phyloP scores from a whole-genome alignment of 352 stramenopile species.

The Poterioochromonas sp. region DNA sequence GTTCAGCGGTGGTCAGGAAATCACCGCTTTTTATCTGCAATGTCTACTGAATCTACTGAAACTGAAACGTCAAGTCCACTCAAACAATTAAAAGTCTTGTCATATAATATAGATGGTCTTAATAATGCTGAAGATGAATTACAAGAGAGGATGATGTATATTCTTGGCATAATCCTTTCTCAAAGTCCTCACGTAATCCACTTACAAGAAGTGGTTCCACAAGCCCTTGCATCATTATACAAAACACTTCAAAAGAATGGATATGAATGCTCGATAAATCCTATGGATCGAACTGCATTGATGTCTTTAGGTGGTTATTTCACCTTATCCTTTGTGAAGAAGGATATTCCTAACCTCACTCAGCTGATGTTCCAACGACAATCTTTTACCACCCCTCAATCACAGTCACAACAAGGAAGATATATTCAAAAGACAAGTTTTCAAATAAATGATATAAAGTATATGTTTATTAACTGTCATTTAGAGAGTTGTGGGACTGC shows the following conservation, averaged over 20 bases:
- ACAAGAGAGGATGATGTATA: background rate
- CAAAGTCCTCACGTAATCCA: background rate
- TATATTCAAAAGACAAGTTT: background rate
- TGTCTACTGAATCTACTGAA: too few species aligned
- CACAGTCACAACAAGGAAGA: background rate
- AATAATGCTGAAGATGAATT: background rate
- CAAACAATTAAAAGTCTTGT: background rate
- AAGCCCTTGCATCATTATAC: background rate
- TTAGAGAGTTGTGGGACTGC: slow-evolving; percentile 14
- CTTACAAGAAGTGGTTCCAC: slow-evolving; percentile 5
- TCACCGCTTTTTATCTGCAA: too few species aligned
- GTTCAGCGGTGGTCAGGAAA: too few species aligned
- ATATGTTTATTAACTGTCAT: slow-evolving; percentile 8
- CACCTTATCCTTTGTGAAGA: background rate
- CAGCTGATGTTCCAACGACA: background rate
- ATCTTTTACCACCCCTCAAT: background rate
- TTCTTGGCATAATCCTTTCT: background rate
- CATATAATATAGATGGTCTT: slow-evolving; percentile 23
- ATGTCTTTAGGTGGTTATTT: background rate
- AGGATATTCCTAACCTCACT: too few species aligned
- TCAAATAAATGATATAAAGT: background rate
- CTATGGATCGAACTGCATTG: background rate
- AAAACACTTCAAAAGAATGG: background rate
- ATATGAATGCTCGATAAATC: background rate
- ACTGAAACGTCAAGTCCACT: too few species aligned